Base-by-base conservation (phyloP, 192 early-diverging fungal genomes). In the Coemansia sp. region DNA sequence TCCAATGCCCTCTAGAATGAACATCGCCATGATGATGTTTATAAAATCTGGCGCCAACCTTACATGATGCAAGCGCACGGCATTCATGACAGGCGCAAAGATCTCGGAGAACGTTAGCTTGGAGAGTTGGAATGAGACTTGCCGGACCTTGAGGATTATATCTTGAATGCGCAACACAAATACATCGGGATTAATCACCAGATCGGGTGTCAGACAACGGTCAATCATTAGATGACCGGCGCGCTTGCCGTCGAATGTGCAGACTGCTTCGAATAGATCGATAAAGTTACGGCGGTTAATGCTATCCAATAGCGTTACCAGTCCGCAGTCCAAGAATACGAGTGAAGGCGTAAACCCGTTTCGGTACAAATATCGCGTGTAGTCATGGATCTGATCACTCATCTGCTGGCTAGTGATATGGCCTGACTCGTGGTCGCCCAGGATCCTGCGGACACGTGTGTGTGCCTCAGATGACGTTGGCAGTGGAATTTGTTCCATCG, bases 1-100 rank as follows among this genome's bases (percentile, higher is more conserved):
- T 5, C 97, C 97, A 75, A 99, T 93, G 0, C 97, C 97, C 75
- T 99, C 97, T 2, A 99, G 74, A 62, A 99, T 85, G 82, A 98
- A 87, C 63, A 97, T 93, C 8, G 92, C 89, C 40, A 99, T 89
- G 9, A 94, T 89, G 17, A 97, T 90, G 80, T 97, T 98, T 8
- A 93, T 90, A 83, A 98, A 99, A 68, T 97, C 95, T 0, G 95
- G 94, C 70, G 96, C 97, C 59, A 99, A 84, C 59, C 92, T 89
- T 1, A 99, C 95, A 66, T 94, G 94, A 75, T 99, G 94, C 5
- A 82, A 80, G n/a, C 95, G 86, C 4, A 97, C 95, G 87, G 93
- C 93, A 34, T 79, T 65, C 86, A 95, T 92, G 4, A 96, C 94
- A 6, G 85, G 86, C 6, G 74, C 63, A n/a, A 99, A 84, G 19